Evolutionary conservation across 2,329 filamentous ascomycete species (phyloP), one percentile per base, ranked within the genome.

Genomic region (Botrytis tulipae): DNA sequence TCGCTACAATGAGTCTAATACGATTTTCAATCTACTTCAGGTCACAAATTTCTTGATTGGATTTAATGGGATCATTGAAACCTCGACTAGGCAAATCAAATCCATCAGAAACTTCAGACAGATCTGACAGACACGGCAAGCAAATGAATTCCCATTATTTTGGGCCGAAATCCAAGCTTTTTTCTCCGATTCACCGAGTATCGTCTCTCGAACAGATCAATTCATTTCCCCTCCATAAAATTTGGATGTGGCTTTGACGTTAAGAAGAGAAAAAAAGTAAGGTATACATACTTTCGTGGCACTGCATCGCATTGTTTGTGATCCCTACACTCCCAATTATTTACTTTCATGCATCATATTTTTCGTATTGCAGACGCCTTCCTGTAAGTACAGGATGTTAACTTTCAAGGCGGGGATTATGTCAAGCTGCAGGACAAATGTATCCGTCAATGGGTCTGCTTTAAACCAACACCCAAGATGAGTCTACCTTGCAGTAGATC

Each of bases 311-410:
- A 72, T 72, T 68, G 46, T 44, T 68, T 60, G 54, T 68, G n/a
- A 72, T 59, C 37, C 70, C 62, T 57, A 69, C 62, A 61, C 16
- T 48, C 42, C 46, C 70, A 68, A 60, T 68, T 68, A 29, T 68
- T 59, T 65, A 44, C 32, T 46, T 65, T 57, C 51, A 69, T 57
- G 48, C 66, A 57, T 32, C 29, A 32, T 57, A 40, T 57, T 72
- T 72, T 59, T 72, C 62, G 62, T 72, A 46, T 68, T 68, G 70
- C 70, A 68, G 62, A 72, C 70, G 70, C 70, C 48, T 72, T 72
- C 70, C 62, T 72, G 70, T 68, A 40, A 72, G 70, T 72, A 48
- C 70, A 68, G 61, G 70, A 48, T 66, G 60, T 40, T 67, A 57
- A 57, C 51, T 57, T 48, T 42, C 14, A 57, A 65, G 51, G 62